These are phyloP conservation scores for Colletotrichum orchidophilum DNA, from an alignment of 2,329 filamentous ascomycete species.

Conservation along the genomic window DNA sequence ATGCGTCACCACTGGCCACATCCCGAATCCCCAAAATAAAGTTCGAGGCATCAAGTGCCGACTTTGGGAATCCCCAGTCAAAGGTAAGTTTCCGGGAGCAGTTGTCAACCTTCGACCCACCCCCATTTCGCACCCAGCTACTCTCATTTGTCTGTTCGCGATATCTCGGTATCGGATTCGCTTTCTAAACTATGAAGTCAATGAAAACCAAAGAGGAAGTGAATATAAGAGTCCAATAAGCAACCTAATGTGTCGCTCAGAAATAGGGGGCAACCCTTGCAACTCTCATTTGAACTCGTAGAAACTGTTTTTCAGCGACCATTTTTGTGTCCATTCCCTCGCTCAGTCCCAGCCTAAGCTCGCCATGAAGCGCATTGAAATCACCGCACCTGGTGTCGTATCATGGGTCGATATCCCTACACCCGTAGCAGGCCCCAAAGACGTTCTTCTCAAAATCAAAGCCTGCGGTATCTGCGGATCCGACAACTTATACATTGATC, in stretches of 20 bases:
- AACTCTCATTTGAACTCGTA: background rate
- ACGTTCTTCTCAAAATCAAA: slow-evolving; percentile 11
- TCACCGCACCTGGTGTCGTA: background rate
- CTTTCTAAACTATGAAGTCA: background rate
- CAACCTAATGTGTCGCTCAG: background rate
- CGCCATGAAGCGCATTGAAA: background rate
- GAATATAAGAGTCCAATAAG: background rate
- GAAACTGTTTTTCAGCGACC: background rate
- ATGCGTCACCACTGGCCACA: background rate
- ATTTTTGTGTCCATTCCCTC: background rate
- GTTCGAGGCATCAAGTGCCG: background rate
- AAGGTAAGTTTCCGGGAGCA: background rate
- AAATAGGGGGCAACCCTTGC: background rate
- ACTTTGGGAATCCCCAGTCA: background rate
- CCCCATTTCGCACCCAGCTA: background rate
- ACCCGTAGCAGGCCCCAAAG: background rate
- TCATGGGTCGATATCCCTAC: slow-evolving; percentile 10
- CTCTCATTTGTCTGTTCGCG: background rate
- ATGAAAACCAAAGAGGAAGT: background rate
- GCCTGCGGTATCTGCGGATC: slow-evolving; percentile 21
- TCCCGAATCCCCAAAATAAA: background rate
- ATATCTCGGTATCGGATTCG: background rate
- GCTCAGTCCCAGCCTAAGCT: background rate
- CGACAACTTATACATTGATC: background rate
- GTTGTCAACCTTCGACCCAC: background rate